Evolutionary conservation across 1,139 yeast genomes (phyloP).

Genomic region (Fermentozyma sake): DNA sequence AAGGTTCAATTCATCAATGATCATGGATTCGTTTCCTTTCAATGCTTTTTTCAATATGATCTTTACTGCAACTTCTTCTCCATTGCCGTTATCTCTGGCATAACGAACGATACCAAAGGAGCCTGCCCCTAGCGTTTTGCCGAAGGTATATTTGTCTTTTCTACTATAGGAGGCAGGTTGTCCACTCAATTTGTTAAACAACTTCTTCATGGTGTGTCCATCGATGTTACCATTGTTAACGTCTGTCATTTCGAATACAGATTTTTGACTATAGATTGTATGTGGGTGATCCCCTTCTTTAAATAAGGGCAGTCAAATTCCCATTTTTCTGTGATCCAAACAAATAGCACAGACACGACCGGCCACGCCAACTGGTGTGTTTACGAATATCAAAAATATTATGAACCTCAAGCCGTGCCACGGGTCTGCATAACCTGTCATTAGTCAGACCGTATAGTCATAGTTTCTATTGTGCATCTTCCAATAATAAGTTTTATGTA

Average conservation of each 20-base stretch:
- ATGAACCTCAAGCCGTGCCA: no score
- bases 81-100: slow-evolving; percentile 55
- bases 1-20: slow-evolving; percentile 70
- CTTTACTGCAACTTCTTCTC: slow-evolving; percentile 81
- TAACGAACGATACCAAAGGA: slow-evolving; percentile 85
- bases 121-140: slow-evolving; percentile 85
- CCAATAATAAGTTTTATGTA: no score
- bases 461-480: no score
- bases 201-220: slow-evolving; percentile 21
- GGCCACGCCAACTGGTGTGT: no score
- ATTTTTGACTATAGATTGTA: background rate
- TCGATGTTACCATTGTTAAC: slow-evolving; percentile 2
- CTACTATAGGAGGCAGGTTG: slow-evolving; percentile 69
- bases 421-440: no score
- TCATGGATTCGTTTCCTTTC: slow-evolving; percentile 67
- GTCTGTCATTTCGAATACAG: slow-evolving; percentile 1
- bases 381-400: no score
- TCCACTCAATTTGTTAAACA: slow-evolving; percentile 55
- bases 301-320: background rate
- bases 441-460: no score
- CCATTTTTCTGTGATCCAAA: background rate
- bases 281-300: background rate
- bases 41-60: slow-evolving; percentile 78
- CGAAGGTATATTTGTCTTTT: slow-evolving; percentile 65
- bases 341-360: no score